Evolutionary conservation across 768 basidiomycete species (phyloP), one percentile per base, ranked within the genome.

Genomic region (Psilocybe sp.): DNA sequence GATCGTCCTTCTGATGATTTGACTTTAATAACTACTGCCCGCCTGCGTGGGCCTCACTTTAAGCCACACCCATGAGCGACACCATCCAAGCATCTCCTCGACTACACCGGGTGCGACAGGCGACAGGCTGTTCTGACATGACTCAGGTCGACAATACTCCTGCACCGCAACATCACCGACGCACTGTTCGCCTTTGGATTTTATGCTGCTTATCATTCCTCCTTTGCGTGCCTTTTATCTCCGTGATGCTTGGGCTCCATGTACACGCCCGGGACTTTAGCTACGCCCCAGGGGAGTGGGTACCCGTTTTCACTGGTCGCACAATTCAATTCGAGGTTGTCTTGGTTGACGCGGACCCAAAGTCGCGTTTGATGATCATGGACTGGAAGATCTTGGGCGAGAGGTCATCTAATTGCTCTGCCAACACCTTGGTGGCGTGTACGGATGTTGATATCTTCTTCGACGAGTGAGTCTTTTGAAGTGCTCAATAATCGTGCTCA

Each of bases 351-450:
- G 63, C 63, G 2, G 57, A 64, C 45, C 63, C 60, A n/a, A 47
- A 52, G 37, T 23, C 14, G 7, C 55, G 49, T 5, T 45, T 47
- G 1, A 50, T 64, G 56, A 58, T 49, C 28, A 41, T 64, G 40
- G 61, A 62, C 40, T 64, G 59, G 59, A 59, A 40, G 15, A 46
- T 64, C 4, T 16, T 59, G 8, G 56, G 47, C 0, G 63, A 64
- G 34, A 39, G 18, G 14, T 51, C 60, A 8, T 58, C 59, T 1
- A n/a, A n/a, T 16, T 64, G 59, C 41, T 43, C 52, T 40, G n/a
- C 44, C 11, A 48, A 35, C 10, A 53, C 59, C 37, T 40, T 62
- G n/a, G 18, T 43, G 13, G 46, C 54, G 2, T 64, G 63, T 40
- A 59, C 47, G 8, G 56, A 58, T 41, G 47, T 62, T 35, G 50